Conservation (phyloP, 768 basidiomycete genomes). For the Lepiota venenata region DNA sequence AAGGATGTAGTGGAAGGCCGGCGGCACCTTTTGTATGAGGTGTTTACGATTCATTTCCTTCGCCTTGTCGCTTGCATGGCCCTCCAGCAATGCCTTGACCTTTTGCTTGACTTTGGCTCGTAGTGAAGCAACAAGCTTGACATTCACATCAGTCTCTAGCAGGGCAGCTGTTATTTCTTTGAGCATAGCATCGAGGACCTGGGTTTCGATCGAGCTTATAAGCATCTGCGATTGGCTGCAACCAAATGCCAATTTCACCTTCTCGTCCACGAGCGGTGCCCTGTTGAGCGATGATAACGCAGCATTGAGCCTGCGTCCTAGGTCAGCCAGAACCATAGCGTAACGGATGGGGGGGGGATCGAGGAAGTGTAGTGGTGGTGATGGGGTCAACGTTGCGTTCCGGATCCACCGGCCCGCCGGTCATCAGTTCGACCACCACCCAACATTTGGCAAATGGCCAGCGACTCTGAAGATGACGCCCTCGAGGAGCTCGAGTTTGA, state of each 20-base stretch:
- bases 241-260: constrained; percentile 44
- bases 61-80: constrained; percentile 58
- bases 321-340: constrained; percentile 92
- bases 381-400: constrained; percentile 5
- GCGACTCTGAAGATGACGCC: constrained; percentile 64
- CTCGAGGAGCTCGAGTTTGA: constrained; percentile 43
- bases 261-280: constrained; percentile 87
- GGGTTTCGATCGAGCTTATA: constrained; percentile 4
- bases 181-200: constrained; percentile 92
- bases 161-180: constrained; percentile 95
- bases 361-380: not conserved
- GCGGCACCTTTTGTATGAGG: constrained; percentile 84
- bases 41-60: constrained; percentile 83
- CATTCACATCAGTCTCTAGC: constrained; percentile 97
- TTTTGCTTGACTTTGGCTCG: constrained; percentile 89
- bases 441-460: constrained; percentile 38
- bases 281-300: constrained; percentile 88
- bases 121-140: constrained; percentile 87
- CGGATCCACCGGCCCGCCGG: constrained; percentile 3
- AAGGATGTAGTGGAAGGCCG: no score
- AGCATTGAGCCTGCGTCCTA: constrained; percentile 91
- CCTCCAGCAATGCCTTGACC: constrained; percentile 79
- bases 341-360: constrained; percentile 12
- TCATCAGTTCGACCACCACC: not conserved
- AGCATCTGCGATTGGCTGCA: not conserved